Percentiles rank a stretch among this genome's conserved stretches.
Evolutionary conservation across 257 asterid genomes (phyloP).

Genomic region (Lycium ferocissimum): DNA sequence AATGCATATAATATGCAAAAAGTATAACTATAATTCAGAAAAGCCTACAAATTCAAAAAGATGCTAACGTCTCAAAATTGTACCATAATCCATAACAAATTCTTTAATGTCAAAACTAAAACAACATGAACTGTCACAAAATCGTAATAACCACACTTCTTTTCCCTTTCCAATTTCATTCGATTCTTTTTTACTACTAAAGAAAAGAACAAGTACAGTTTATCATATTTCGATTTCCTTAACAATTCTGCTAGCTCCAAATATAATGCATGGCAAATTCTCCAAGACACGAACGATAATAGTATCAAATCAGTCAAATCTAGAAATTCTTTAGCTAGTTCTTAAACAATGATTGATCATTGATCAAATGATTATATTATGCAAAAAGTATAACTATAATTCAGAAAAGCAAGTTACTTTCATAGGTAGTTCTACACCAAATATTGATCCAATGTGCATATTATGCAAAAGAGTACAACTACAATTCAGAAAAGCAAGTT

Average conservation of each 20-base stretch:
- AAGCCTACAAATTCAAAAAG: neutral
- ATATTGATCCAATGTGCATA: neutral
- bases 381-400: neutral
- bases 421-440: neutral
- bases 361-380: neutral
- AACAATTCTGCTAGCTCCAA: neutral
- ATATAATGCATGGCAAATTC: neutral
- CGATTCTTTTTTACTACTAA: neutral
- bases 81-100: neutral
- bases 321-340: neutral
- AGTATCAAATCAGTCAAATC: neutral
- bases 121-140: slow-evolving; percentile 1
- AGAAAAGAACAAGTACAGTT: neutral
- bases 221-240: neutral
- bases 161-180: neutral
- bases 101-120: neutral
- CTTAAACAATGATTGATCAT: neutral
- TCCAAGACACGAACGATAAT: neutral
- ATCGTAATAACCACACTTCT: neutral
- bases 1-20: neutral
- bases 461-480: neutral
- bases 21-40: neutral
- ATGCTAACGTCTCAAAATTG: neutral
- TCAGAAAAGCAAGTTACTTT: neutral
- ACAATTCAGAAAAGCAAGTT: neutral